Conservation (phyloP, 2,329 filamentous ascomycete species). For the Cladosporium sp. region DNA sequence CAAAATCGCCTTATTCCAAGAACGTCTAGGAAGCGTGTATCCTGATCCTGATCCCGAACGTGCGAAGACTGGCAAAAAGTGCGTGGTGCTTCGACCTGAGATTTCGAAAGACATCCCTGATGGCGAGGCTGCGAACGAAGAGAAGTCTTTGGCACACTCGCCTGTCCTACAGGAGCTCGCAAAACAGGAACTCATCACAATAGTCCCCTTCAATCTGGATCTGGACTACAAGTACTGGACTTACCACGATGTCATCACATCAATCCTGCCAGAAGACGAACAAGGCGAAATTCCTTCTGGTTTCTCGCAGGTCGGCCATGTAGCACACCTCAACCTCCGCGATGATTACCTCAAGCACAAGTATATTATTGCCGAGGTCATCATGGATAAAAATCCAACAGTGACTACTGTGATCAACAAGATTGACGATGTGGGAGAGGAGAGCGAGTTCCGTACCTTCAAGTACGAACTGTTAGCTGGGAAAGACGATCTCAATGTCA, state of each 20-base stretch:
- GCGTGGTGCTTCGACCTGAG: constrained; percentile 43
- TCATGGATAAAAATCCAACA: constrained; percentile 81
- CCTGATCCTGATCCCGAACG: constrained; percentile 55
- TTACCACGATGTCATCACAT: constrained; percentile 77
- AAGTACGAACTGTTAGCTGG: constrained; percentile 85
- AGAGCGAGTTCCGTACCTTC: constrained; percentile 87
- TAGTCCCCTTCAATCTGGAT: constrained; percentile 71
- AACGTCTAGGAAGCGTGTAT: constrained; percentile 60
- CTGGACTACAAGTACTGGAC: constrained; percentile 84
- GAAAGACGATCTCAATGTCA: constrained; percentile 75
- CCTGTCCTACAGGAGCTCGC: constrained; percentile 64
- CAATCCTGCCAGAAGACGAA: constrained; percentile 74
- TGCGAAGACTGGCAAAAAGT: constrained; percentile 46
- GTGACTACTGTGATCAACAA: constrained; percentile 96
- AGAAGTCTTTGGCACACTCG: constrained; percentile 64
- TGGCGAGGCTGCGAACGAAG: constrained; percentile 30
- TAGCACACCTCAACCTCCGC: constrained; percentile 88
- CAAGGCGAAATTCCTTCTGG: constrained; percentile 78
- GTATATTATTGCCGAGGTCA: constrained; percentile 73
- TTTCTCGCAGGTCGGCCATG: constrained; percentile 85
- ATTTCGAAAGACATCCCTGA: constrained; percentile 34
- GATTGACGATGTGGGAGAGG: constrained; percentile 76
- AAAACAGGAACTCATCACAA: constrained; percentile 60
- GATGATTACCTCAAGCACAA: constrained; percentile 82
- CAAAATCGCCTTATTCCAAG: constrained; percentile 61